Evolutionary conservation across 75 land plant species (phyloP), one percentile per base, ranked within the genome.

Genomic region (Chamaecyparis obtusa): DNA sequence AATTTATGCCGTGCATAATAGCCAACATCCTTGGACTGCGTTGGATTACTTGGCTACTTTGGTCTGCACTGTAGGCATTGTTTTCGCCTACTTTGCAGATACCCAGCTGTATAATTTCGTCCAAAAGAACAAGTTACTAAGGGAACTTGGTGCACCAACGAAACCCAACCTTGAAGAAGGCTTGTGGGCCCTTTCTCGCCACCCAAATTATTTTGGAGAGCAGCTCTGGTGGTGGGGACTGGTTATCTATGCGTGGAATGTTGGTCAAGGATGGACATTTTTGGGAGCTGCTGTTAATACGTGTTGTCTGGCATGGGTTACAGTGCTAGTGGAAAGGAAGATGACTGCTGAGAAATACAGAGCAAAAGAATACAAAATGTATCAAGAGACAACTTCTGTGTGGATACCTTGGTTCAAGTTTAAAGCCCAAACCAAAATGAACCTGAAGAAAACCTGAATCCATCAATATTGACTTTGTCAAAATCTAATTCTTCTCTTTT

Each of bases 211-310:
- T 90, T 94, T 98, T 78, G 99, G 99, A 8, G 99, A 98, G 91
- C 99, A 98, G 87, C 88, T 98, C 14, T 98, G 97, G 96, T 98
- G 99, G 99, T 98, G 99, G 99, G 96, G 96, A 5, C 75, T 97
- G 82, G 94, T 87, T 35, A 77, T 96, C 5, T 95, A 92, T 89
- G 93, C 92, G 35, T 96, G 95, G 93, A 95, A 90, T 86, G 56
- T 94, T 16, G 97, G 96, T 13, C 90, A 91, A 46, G 92, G 95
- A 75, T 98, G 99, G 99, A 91, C 94, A 64, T 89, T 89, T 17
- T 57, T 94, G 15, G 99, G 99, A 2, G 81, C 99, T 9, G 88
- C 94, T 14, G 57, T 95, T 76, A 98, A 98, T 71, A 93, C 93
- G 51, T 81, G 93, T 85, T 94, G 95, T 60, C 89, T 98, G 43